These are phyloP conservation scores for Neofusicoccum sp. DNA, from an alignment of 2,329 filamentous ascomycete species.

Conservation along the genomic window DNA sequence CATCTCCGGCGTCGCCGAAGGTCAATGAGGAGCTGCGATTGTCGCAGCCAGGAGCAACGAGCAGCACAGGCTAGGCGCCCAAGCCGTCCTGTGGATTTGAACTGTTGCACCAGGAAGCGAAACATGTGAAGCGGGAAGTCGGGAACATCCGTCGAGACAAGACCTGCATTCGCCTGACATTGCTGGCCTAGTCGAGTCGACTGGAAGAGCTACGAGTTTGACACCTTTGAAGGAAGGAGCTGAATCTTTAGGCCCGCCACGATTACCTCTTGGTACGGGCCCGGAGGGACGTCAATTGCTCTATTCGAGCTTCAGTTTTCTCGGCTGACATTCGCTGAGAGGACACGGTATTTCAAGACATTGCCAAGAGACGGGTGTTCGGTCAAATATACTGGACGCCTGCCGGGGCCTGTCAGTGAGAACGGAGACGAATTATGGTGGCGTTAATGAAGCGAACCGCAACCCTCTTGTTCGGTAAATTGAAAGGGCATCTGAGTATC, in stretches of 20 bases:
- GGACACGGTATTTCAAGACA: background rate
- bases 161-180: background rate
- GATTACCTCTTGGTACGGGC: background rate
- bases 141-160: background rate
- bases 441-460: background rate
- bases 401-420: background rate
- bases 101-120: background rate
- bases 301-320: background rate
- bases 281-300: background rate
- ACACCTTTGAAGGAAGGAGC: background rate
- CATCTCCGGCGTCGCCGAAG: background rate
- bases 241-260: background rate
- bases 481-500: no score
- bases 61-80: background rate
- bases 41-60: background rate
- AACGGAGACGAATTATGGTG: background rate
- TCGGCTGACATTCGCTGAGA: background rate
- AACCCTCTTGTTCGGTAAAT: no score
- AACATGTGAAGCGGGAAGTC: background rate
- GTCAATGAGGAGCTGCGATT: background rate
- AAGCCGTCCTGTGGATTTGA: background rate
- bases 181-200: background rate
- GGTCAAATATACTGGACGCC: slow-evolving; percentile 11
- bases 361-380: background rate
- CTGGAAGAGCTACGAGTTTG: background rate